Evolutionary conservation across 192 early-diverging fungal species (phyloP).

Genomic region (Coemansia sp.): DNA sequence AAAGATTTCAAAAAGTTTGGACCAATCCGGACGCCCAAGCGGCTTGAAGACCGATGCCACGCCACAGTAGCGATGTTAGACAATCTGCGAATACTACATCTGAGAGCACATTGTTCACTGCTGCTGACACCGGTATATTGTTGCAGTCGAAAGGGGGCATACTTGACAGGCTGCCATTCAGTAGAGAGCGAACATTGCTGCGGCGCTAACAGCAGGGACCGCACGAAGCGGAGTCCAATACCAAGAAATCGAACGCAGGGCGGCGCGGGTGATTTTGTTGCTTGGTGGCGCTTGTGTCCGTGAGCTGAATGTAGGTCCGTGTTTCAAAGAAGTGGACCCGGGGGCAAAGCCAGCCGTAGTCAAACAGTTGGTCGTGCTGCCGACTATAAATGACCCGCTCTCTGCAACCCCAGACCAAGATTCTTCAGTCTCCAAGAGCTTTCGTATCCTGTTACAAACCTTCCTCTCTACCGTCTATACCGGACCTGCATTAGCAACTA

Average conservation of each 20-base stretch:
- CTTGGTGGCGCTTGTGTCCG: slow-evolving; percentile 7
- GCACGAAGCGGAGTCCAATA: neutral
- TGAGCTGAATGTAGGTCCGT: neutral
- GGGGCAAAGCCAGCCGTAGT: too few relatives aligned
- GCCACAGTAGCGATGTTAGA: neutral
- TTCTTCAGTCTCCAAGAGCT: neutral
- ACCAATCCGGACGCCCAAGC: slow-evolving; percentile 1
- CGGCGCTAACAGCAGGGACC: neutral
- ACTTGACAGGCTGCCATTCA: neutral
- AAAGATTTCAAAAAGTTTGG: neutral
- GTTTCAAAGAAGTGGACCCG: too few relatives aligned
- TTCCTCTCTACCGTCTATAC: neutral
- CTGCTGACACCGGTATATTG: neutral
- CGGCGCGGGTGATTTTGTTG: neutral
- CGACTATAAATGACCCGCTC: slow-evolving; percentile 3
- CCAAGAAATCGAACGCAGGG: neutral
- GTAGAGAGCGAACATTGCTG: neutral
- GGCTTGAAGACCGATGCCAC: slow-evolving; percentile 4
- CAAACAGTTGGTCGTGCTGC: neutral
- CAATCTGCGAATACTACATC: slow-evolving; percentile 1
- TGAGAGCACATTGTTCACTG: neutral
- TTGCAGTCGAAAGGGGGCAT: neutral
- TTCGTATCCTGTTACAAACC: neutral
- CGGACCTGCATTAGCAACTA: neutral
- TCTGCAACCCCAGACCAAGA: slow-evolving; percentile 7